Base-by-base conservation (phyloP, 768 basidiomycete genomes). In the Rhodosporidiobolus odoratus region DNA sequence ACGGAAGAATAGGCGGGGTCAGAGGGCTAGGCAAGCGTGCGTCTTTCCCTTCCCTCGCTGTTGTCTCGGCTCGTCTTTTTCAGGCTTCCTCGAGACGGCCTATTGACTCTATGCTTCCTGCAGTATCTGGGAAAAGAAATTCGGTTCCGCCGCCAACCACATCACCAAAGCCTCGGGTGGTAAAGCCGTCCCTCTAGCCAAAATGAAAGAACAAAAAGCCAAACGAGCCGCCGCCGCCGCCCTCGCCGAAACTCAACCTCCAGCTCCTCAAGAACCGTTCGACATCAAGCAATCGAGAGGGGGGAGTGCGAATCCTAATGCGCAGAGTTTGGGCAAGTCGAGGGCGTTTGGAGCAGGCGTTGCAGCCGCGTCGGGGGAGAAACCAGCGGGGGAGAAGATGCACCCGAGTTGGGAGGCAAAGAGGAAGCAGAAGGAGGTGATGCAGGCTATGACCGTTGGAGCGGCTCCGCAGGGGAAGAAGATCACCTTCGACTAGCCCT, bases 71-170 rank as follows among this genome's bases (percentile, higher is more conserved):
- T 34, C 17, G 0, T 10, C 23, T 17, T 23, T 4, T 25, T n/a
- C n/a, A 7, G 25, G 5, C 27, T 21, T n/a, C n/a, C n/a, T n/a
- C n/a, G n/a, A n/a, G n/a, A n/a, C n/a, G 15, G 13, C 13, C 37
- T 17, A 19, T 3, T 56, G 17, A 6, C 41, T 38, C 48, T 50
- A 9, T 17, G 7, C 15, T 9, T 32, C 23, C 4, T 12, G 2
- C 76, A 97, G 94, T 3, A 96, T 98, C 74, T 97, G 95, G 94
- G 95, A 97, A 81, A 94, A 92, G 82, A 97, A 93, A 80, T 98
- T 86, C 76, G 95, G 95, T 58, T 85, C 83, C 69, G 86, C 87
- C 70, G 94, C 95, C 32, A 96, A 95, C 78, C 95, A 98, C 79
- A 84, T 94, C 80, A 89, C 89, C 80, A 88, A 86, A 52, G 35